Conservation (phyloP, 2,329 filamentous ascomycete species). For the Paecilomyces niveus region DNA sequence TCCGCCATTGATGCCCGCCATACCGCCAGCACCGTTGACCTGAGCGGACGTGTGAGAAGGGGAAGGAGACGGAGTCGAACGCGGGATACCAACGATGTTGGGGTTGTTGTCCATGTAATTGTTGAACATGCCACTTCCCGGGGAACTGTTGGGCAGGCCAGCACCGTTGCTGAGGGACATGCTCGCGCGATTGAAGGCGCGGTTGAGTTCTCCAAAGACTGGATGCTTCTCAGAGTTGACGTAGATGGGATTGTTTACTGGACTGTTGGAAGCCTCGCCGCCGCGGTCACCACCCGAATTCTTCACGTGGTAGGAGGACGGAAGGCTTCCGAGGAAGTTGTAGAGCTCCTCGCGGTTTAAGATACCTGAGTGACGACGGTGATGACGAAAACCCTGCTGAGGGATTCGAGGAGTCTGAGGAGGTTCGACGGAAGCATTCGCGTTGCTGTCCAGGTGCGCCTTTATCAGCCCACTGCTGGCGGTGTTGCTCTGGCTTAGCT, state of each 20-base stretch:
- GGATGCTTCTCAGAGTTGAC: conserved; percentile 17
- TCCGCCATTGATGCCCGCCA: conserved; percentile 30
- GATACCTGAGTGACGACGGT: not conserved
- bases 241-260: not conserved
- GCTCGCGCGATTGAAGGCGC: conserved; percentile 24
- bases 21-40: conserved; percentile 23
- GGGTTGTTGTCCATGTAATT: conserved; percentile 26
- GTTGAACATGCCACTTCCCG: conserved; percentile 23
- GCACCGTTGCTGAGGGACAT: conserved; percentile 30
- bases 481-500: not conserved
- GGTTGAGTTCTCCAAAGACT: conserved; percentile 27
- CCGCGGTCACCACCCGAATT: not conserved
- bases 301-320: not conserved
- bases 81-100: conserved; percentile 25
- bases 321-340: not conserved
- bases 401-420: not conserved
- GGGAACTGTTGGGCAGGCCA: conserved; percentile 18
- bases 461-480: not conserved
- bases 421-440: not conserved
- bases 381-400: not conserved
- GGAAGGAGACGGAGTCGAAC: conserved; percentile 27
- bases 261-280: not conserved
- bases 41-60: conserved; percentile 23
- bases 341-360: not conserved
- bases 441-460: not conserved